Base-by-base conservation (phyloP, 1,284 basidiomycete genomes). In the Anthracocystis walkeri region DNA sequence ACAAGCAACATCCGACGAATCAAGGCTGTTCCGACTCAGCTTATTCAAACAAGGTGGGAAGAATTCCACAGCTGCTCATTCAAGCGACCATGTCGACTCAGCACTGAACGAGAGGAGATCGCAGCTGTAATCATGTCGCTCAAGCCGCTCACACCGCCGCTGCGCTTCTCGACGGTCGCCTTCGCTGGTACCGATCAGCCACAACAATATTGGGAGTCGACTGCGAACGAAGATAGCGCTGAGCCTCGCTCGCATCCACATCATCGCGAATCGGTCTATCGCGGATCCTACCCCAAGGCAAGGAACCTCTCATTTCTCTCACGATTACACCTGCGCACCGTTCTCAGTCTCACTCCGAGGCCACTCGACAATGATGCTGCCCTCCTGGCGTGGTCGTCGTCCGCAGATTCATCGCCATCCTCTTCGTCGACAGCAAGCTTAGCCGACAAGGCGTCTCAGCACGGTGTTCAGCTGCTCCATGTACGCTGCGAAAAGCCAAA, bases 291-390 rank as follows among this genome's bases (percentile, higher is more conserved):
- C 50, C 83, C 83, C 4, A 82, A 80, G 57, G 45, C 68, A 3
- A 76, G 83, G 27, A 80, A 84, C 44, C 65, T 84, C 20, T 75
- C 55, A 40, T 84, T 84, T 58, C 81, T 84, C 25, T 70, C 75
- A 6, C 69, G 78, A 7, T 60, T 84, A 31, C 75, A 78, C 33
- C 69, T 83, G 3, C 74, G 77, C 20, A 80, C 83, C 14, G 78
- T 84, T 29, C 73, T 84, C 38, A 80, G 77, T 25, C 72, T 84
- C 21, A 84, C 82, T 7, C 83, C 83, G 8, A 79, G 82, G 57
- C 77, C 83, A 11, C 70, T 84, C 40, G 75, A 76, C 25, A 65
- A 72, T 31, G 80, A 83, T 49, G 53, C 59, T 4, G 54, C 48
- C 3, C 29, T 84, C n/a, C 52, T 58, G n/a, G 21, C 44, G 1